Percentiles rank a stretch among this genome's conserved stretches.
Evolutionary conservation across 1,284 basidiomycete species (phyloP).

Genomic region (Rhodofomes roseus): DNA sequence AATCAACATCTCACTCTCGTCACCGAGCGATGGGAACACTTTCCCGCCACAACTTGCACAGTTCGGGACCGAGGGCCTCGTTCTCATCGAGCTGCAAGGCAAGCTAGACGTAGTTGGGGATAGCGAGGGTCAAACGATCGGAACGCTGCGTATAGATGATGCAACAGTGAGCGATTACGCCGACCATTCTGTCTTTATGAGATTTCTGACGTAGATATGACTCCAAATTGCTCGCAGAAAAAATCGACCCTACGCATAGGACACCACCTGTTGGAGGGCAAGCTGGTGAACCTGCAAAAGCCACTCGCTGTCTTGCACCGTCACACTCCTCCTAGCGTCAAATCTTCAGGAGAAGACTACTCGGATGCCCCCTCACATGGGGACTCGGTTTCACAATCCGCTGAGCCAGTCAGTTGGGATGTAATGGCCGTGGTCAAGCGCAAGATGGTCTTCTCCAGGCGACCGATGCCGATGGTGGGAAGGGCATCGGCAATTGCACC

Average conservation of each 20-base stretch:
- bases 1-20: constrained; percentile 18
- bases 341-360: constrained; percentile 4
- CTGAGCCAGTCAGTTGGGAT: constrained; percentile 32
- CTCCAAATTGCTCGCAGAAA: constrained; percentile 40
- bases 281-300: constrained; percentile 71
- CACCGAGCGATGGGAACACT: constrained; percentile 26
- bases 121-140: constrained; percentile 60
- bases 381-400: not conserved
- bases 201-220: not conserved
- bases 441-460: constrained; percentile 75
- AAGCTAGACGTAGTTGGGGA: constrained; percentile 59
- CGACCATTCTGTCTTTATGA: too few relatives aligned
- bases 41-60: constrained; percentile 58
- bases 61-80: constrained; percentile 65
- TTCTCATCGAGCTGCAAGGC: constrained; percentile 77
- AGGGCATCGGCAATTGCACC: not conserved
- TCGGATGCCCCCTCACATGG: constrained; percentile 12
- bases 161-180: constrained; percentile 17
- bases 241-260: constrained; percentile 81
- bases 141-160: constrained; percentile 46
- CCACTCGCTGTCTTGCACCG: constrained; percentile 71
- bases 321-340: not conserved
- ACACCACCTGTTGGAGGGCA: constrained; percentile 88
- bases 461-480: constrained; percentile 55
- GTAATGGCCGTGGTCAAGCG: constrained; percentile 62